Percentiles rank a stretch among this genome's conserved stretches.
phyloP scores from a whole-genome alignment of 352 stramenopile species.

The Phytophthora idaei region DNA sequence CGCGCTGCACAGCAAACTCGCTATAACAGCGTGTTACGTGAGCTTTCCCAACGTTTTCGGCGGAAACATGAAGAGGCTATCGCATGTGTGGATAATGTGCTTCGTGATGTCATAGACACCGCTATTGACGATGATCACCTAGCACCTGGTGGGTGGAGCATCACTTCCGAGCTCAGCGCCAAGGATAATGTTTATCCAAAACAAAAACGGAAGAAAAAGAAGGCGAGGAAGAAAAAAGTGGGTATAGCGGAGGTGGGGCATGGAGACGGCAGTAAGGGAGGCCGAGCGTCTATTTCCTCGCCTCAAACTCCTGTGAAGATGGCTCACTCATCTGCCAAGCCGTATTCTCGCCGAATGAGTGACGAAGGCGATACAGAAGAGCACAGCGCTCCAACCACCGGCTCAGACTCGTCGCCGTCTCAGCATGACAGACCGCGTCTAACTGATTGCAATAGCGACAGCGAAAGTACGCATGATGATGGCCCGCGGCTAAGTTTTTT shows the following conservation, averaged over 20 bases:
- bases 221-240: constrained; percentile 32
- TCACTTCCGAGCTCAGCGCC: not conserved
- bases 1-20: constrained; percentile 40
- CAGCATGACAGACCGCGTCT: constrained; percentile 26
- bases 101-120: constrained; percentile 49
- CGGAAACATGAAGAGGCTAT: constrained; percentile 31
- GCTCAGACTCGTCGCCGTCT: constrained; percentile 33
- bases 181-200: constrained; percentile 13
- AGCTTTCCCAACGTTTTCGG: constrained; percentile 44
- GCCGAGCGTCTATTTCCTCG: not conserved
- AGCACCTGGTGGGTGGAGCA: constrained; percentile 26
- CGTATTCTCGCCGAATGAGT: not conserved
- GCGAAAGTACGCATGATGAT: constrained; percentile 24
- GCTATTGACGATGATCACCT: constrained; percentile 29
- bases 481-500: constrained; percentile 44
- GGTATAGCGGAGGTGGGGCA: not conserved
- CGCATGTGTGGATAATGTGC: constrained; percentile 36
- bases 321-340: constrained; percentile 1
- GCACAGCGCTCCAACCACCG: constrained; percentile 31
- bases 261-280: constrained; percentile 1
- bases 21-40: constrained; percentile 49
- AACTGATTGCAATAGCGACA: constrained; percentile 25
- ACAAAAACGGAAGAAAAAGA: constrained; percentile 37
- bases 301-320: constrained; percentile 15
- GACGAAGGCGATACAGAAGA: constrained; percentile 25